These are phyloP conservation scores for Parafenestella ontariensis DNA, from an alignment of 2,329 filamentous ascomycete genomes.

Conservation along the genomic window DNA sequence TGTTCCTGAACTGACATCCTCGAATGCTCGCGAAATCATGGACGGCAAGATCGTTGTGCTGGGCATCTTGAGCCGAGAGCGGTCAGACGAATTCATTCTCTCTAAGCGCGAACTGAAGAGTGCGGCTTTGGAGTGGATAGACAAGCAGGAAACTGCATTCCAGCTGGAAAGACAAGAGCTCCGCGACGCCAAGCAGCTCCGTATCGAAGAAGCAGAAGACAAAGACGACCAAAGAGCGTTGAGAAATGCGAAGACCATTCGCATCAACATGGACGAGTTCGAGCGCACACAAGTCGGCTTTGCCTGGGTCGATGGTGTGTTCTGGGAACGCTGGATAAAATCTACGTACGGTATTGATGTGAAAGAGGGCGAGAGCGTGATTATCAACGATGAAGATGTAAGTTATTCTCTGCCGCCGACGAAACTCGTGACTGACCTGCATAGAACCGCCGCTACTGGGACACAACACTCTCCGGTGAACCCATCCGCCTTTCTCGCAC, in stretches of 20 bases:
- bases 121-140: constrained; percentile 96
- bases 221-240: constrained; percentile 88
- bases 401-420: constrained; percentile 52
- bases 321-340: constrained; percentile 96
- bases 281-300: constrained; percentile 90
- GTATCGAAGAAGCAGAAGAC: constrained; percentile 96
- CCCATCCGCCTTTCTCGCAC: constrained; percentile 88
- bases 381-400: constrained; percentile 97
- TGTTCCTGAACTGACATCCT: constrained; percentile 88
- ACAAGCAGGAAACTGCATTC: constrained; percentile 90
- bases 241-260: constrained; percentile 85
- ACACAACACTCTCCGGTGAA: constrained; percentile 86
- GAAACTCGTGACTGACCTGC: constrained; percentile 9
- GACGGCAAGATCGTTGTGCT: constrained; percentile 93
- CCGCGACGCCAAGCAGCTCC: constrained; percentile 90
- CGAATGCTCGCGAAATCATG: constrained; percentile 95
- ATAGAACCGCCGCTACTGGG: constrained; percentile 94
- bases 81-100: constrained; percentile 77
- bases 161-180: constrained; percentile 92
- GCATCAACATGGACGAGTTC: constrained; percentile 87
- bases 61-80: constrained; percentile 81
- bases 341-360: constrained; percentile 95
- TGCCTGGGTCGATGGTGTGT: constrained; percentile 95
- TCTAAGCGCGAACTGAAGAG: constrained; percentile 92
- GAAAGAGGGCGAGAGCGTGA: constrained; percentile 83